Evolutionary conservation across 2,329 filamentous ascomycete genomes (phyloP).

Genomic region (Trichoderma guizhouense): DNA sequence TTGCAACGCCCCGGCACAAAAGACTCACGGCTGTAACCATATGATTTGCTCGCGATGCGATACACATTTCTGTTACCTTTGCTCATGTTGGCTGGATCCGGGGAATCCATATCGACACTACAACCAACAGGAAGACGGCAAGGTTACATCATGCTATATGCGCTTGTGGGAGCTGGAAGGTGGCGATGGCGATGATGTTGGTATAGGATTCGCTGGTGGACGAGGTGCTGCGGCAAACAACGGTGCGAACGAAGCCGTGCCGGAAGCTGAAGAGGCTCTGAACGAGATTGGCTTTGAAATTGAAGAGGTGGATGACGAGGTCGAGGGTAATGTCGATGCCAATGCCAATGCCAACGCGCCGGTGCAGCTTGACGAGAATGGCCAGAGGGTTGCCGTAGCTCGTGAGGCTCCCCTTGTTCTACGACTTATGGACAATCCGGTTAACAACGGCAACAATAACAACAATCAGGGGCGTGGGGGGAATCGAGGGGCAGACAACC

Average conservation of each 20-base stretch:
- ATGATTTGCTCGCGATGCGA: slow-evolving; percentile 91
- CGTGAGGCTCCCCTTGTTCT: slow-evolving; percentile 57
- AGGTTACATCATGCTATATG: slow-evolving; percentile 68
- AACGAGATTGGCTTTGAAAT: slow-evolving; percentile 18
- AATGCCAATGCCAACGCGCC: slow-evolving; percentile 33
- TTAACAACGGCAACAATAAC: not conserved
- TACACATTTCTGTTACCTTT: slow-evolving; percentile 94
- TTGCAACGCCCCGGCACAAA: slow-evolving; percentile 80
- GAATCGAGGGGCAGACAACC: not conserved
- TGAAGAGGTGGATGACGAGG: slow-evolving; percentile 16
- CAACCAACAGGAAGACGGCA: slow-evolving; percentile 58
- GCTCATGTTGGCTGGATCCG: slow-evolving; percentile 78
- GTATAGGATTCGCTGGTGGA: slow-evolving; percentile 43
- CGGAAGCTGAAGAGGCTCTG: not conserved
- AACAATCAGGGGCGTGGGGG: slow-evolving; percentile 24
- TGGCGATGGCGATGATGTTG: slow-evolving; percentile 64
- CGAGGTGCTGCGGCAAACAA: slow-evolving; percentile 13
- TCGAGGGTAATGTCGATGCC: slow-evolving; percentile 25
- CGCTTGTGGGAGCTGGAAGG: slow-evolving; percentile 86
- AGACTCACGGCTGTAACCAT: slow-evolving; percentile 92
- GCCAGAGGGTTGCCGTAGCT: slow-evolving; percentile 42
- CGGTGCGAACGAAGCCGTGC: not conserved
- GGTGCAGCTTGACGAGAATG: slow-evolving; percentile 27
- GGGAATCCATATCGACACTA: slow-evolving; percentile 86
- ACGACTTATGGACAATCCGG: slow-evolving; percentile 45